Base-by-base conservation (phyloP, 2,329 filamentous ascomycete genomes). In the Chaetomium sp. region DNA sequence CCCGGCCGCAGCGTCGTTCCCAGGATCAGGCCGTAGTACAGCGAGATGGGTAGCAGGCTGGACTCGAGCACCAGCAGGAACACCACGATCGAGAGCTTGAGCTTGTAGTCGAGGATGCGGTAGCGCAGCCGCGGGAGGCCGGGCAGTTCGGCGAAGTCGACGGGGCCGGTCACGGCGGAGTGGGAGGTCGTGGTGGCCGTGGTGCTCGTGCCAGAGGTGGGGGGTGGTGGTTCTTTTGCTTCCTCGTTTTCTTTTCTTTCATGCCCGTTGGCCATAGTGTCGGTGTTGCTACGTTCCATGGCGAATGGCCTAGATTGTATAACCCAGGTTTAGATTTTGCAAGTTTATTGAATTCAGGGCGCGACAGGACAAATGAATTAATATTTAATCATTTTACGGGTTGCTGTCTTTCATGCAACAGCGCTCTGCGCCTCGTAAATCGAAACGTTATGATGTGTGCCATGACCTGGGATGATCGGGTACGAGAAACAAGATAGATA, bases 1-100 rank as follows among this genome's bases (percentile, higher is more conserved):
- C 74, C 77, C 53, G 74, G 72, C 38, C 77, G 70, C 2, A 80
- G 65, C 0, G 68, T 67, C 1, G 78, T 78, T 31, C 63, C 69
- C 62, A 72, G 83, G 68, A 76, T 77, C 63, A 85, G 75, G 23
- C 79, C 79, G 67, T 84, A 85, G 75, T 82, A 85, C 4, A 85
- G 73, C 1, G 81, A 74, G 64, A 85, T 82, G 23, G 83, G 83
- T 23, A 85, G 77, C 33, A 84, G 71, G 63, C 76, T 77, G 0
- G 78, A 78, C 67, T 81, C 79, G 67, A 84, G 78, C 62, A 84
- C 75, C 27, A 84, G 72, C 62, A 85, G 78, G 47, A 77, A 77
- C 35, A 77, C 75, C 62, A 83, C 79, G 10, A 83, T 65, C 67
- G 80, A 79, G 16, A 84, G 79, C 61, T 79, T 80, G 75, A 72